These are phyloP conservation scores for Salix koriyanagi DNA, from an alignment of 345 rosid species.

Conservation along the genomic window DNA sequence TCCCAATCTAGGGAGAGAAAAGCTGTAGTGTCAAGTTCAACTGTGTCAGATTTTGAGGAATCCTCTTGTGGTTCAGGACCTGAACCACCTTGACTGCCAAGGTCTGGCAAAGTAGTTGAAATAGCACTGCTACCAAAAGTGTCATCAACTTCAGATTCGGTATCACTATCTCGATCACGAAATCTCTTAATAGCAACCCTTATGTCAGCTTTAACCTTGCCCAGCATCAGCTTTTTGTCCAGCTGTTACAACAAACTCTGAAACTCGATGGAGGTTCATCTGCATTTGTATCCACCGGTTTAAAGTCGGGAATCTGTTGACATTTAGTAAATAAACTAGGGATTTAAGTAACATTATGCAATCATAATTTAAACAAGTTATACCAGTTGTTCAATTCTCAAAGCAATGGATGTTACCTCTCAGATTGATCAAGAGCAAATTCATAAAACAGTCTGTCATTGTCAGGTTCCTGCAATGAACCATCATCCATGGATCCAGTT, in stretches of 20 bases:
- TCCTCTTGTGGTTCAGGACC: slow-evolving; percentile 31
- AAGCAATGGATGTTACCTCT: slow-evolving; percentile 50
- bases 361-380: slow-evolving; percentile 13
- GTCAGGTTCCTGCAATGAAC: slow-evolving; percentile 59
- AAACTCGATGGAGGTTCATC: slow-evolving; percentile 90
- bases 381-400: neutral
- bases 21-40: slow-evolving; percentile 54
- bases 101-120: slow-evolving; percentile 41
- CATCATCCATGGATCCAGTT: slow-evolving; percentile 62
- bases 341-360: slow-evolving; percentile 17
- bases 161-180: slow-evolving; percentile 68
- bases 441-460: slow-evolving; percentile 75
- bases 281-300: slow-evolving; percentile 99
- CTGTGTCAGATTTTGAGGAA: slow-evolving; percentile 37
- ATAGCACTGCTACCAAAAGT: slow-evolving; percentile 32
- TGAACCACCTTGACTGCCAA: slow-evolving; percentile 41
- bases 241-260: slow-evolving; percentile 80
- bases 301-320: slow-evolving; percentile 77
- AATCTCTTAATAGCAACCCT: slow-evolving; percentile 69
- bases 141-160: slow-evolving; percentile 76
- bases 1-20: slow-evolving; percentile 94
- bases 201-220: slow-evolving; percentile 46
- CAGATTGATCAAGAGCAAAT: slow-evolving; percentile 98
- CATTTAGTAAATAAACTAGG: slow-evolving; percentile 1
- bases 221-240: slow-evolving; percentile 43